Conservation (phyloP, 2,329 filamentous ascomycete species). For the Trichophyton equinum region DNA sequence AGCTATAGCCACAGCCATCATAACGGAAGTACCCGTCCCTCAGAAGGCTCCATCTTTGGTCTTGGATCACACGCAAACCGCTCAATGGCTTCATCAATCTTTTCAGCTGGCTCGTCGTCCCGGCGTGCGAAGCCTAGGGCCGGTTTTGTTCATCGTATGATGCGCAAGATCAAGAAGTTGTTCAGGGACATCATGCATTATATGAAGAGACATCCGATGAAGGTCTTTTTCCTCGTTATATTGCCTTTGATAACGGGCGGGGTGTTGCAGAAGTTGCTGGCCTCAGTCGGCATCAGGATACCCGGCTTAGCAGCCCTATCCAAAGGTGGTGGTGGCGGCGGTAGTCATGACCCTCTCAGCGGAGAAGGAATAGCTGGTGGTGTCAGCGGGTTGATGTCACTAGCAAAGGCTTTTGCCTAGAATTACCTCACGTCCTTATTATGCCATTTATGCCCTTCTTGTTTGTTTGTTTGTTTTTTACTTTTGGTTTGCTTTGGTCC, state of each 20-base stretch:
- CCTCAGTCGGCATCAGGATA: conserved; percentile 65
- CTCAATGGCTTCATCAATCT: conserved; percentile 31
- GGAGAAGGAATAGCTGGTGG: conserved; percentile 15
- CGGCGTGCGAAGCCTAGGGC: conserved; percentile 65
- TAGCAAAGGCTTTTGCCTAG: conserved; percentile 43
- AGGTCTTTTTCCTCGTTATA: conserved; percentile 75
- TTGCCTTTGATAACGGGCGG: conserved; percentile 80
- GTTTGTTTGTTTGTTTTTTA: background rate
- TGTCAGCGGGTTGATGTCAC: conserved; percentile 37
- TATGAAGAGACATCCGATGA: conserved; percentile 69
- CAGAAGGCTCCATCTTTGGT: conserved; percentile 37
- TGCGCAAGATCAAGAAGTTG: conserved; percentile 64
- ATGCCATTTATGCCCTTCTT: background rate
- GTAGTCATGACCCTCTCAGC: conserved; percentile 17
- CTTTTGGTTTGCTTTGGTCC: background rate
- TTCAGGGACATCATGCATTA: conserved; percentile 71
- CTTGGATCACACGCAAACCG: conserved; percentile 22
- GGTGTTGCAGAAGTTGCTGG: conserved; percentile 62
- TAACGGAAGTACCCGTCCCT: conserved; percentile 26
- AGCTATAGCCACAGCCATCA: conserved; percentile 22
- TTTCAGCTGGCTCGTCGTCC: conserved; percentile 46
- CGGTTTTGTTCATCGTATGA: conserved; percentile 61
- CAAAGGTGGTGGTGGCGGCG: conserved; percentile 20
- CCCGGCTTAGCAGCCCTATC: conserved; percentile 39
- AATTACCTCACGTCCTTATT: background rate